Evolutionary conservation across 2,329 filamentous ascomycete species (phyloP).

Genomic region (Bimuria novae-zelandiae): DNA sequence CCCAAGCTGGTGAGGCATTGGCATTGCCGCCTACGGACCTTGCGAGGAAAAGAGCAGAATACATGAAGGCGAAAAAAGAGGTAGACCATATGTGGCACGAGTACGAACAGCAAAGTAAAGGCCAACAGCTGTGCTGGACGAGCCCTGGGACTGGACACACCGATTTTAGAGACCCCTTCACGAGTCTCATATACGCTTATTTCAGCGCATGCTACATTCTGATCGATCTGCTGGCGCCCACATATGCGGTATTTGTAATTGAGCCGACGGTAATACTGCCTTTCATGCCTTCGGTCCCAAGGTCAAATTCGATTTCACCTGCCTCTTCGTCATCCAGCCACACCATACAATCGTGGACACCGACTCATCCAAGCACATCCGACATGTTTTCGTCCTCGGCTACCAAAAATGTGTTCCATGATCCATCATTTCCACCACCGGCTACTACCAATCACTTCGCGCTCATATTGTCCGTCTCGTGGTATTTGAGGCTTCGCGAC

Average conservation of each 20-base stretch:
- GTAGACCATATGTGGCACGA: conserved; percentile 4
- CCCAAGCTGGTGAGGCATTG: not conserved
- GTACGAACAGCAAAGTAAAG: not conserved
- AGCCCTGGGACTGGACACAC: conserved; percentile 5
- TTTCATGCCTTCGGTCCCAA: not conserved
- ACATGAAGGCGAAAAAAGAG: conserved; percentile 2
- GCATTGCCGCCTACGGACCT: not conserved
- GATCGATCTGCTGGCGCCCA: conserved; percentile 14
- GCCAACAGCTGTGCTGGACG: conserved; percentile 10
- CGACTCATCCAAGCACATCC: not conserved
- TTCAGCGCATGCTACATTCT: conserved; percentile 22
- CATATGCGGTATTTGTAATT: not conserved
- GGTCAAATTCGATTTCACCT: not conserved
- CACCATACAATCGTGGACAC: not conserved
- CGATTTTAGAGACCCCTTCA: conserved; percentile 24
- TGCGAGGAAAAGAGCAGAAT: not conserved
- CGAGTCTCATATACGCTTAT: conserved; percentile 21
- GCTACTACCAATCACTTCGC: conserved; percentile 2
- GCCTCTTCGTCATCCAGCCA: not conserved
- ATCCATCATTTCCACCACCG: not conserved
- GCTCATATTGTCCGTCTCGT: conserved; percentile 11
- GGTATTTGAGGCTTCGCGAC: conserved; percentile 11
- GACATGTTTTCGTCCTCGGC: not conserved
- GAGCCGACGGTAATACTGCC: not conserved
- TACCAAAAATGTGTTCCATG: not conserved